Percentiles rank a stretch among this genome's conserved stretches.
phyloP scores from a whole-genome alignment of 1,284 basidiomycete species.

The Xerocomus nothofagi region DNA sequence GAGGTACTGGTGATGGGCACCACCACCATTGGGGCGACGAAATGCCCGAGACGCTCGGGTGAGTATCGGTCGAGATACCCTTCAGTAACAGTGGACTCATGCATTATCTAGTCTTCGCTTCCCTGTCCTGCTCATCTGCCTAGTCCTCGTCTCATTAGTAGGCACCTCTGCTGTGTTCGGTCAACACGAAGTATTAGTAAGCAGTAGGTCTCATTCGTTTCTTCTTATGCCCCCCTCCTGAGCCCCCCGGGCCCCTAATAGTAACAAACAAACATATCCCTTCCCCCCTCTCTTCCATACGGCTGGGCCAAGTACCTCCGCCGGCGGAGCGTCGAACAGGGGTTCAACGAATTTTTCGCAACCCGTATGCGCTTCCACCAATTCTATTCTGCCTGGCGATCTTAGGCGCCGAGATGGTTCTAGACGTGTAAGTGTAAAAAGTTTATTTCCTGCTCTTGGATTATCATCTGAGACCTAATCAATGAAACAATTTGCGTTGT shows the following conservation, averaged over 20 bases:
- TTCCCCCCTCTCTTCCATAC: conserved; percentile 25
- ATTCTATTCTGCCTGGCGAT: conserved; percentile 36
- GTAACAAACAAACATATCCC: conserved; percentile 34
- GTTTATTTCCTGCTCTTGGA: conserved; percentile 1
- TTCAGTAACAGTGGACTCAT: conserved; percentile 5
- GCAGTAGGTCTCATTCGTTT: conserved; percentile 22
- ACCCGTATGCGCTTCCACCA: conserved; percentile 35
- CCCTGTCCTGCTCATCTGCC: conserved; percentile 60
- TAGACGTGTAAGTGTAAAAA: conserved; percentile 31
- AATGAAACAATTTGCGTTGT: too few species aligned
- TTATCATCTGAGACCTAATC: conserved; percentile 1
- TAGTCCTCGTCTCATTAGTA: conserved; percentile 58
- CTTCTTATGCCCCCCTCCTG: not conserved
- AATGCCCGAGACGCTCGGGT: conserved; percentile 43
- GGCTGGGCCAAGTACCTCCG: conserved; percentile 3
- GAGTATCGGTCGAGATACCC: conserved; percentile 10
- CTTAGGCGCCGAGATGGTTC: conserved; percentile 31
- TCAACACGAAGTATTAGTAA: conserved; percentile 35
- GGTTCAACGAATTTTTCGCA: conserved; percentile 25
- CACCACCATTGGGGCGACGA: conserved; percentile 60
- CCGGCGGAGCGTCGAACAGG: conserved; percentile 7
- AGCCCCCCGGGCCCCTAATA: conserved; percentile 11
- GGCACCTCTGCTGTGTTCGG: conserved; percentile 31
- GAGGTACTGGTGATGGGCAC: conserved; percentile 48
- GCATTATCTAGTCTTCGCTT: conserved; percentile 57